Evolutionary conservation across 768 basidiomycete genomes (phyloP).

Genomic region (Serendipita sp.): DNA sequence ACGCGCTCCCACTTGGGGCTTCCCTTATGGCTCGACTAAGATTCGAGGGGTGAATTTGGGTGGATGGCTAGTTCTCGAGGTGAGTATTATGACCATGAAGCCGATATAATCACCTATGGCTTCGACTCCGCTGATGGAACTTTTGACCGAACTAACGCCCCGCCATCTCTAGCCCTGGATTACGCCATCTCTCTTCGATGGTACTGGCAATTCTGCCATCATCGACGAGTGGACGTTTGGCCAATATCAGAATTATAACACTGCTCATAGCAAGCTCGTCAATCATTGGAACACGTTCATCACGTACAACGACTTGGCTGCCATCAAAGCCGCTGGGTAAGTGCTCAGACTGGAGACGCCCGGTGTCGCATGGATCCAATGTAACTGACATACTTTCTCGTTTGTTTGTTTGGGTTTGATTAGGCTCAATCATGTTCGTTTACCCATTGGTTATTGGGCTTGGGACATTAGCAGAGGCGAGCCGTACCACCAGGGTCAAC

Average conservation of each 20-base stretch:
- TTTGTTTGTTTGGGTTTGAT: not conserved
- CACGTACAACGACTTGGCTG: constrained; percentile 60
- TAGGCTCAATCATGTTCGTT: constrained; percentile 66
- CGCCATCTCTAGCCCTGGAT: constrained; percentile 43
- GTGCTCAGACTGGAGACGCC: not conserved
- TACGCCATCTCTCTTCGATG: constrained; percentile 58
- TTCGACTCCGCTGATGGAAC: not conserved
- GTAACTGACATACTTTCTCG: not conserved
- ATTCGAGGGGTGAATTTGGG: constrained; percentile 78
- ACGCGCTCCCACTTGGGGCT: constrained; percentile 32
- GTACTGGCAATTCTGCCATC: constrained; percentile 28
- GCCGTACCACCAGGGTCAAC: constrained; percentile 36
- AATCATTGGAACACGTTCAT: constrained; percentile 72
- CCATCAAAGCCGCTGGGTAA: constrained; percentile 61
- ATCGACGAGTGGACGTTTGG: constrained; percentile 10
- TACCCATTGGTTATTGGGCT: constrained; percentile 81
- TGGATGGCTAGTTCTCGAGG: constrained; percentile 43
- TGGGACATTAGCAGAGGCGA: constrained; percentile 65
- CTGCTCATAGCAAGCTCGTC: constrained; percentile 5
- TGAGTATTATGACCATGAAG: constrained; percentile 14
- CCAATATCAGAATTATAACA: not conserved
- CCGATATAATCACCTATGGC: not conserved
- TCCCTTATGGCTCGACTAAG: constrained; percentile 56
- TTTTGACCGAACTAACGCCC: constrained; percentile 1
- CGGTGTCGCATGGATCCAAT: not conserved